Conservation (phyloP, 805 yeast species). For the Tetrapisispora pingtungensis region DNA sequence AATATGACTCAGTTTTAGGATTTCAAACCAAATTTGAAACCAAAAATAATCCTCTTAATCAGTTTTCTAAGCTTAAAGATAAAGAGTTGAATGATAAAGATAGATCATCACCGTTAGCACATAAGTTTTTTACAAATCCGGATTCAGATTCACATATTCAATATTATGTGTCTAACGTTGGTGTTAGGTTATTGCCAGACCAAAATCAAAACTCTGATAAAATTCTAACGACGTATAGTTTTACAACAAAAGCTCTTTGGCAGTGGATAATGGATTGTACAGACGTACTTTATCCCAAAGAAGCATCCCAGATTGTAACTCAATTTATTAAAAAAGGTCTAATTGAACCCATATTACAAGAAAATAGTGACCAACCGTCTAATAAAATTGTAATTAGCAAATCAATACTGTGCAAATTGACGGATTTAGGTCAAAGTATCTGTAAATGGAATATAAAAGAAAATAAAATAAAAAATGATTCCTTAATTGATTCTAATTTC, state of each 20-base stretch:
- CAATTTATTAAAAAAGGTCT: constrained; percentile 39
- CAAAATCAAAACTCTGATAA: constrained; percentile 28
- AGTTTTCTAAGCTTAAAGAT: constrained; percentile 10
- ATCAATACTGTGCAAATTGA: constrained; percentile 36
- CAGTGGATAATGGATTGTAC: constrained; percentile 93
- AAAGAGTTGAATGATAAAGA: constrained; percentile 9
- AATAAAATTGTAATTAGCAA: constrained; percentile 28
- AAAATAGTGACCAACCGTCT: constrained; percentile 29
- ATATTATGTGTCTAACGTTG: constrained; percentile 58
- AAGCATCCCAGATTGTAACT: constrained; percentile 44
- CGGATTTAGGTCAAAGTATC: constrained; percentile 34
- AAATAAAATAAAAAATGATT: neutral
- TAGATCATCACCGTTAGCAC: constrained; percentile 55
- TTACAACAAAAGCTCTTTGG: constrained; percentile 66
- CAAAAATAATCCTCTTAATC: constrained; percentile 3
- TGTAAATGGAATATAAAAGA: constrained; percentile 21
- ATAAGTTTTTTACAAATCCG: constrained; percentile 75
- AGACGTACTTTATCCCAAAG: constrained; percentile 45
- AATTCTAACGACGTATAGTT: constrained; percentile 34
- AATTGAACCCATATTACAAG: constrained; percentile 35
- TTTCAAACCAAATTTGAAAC: neutral
- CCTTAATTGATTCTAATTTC: neutral
- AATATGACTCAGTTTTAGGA: constrained; percentile 6
- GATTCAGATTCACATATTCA: constrained; percentile 76
- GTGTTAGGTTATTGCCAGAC: constrained; percentile 49